Base-by-base conservation (phyloP, 1,284 basidiomycete genomes). In the Cystobasidiaceae sp. region DNA sequence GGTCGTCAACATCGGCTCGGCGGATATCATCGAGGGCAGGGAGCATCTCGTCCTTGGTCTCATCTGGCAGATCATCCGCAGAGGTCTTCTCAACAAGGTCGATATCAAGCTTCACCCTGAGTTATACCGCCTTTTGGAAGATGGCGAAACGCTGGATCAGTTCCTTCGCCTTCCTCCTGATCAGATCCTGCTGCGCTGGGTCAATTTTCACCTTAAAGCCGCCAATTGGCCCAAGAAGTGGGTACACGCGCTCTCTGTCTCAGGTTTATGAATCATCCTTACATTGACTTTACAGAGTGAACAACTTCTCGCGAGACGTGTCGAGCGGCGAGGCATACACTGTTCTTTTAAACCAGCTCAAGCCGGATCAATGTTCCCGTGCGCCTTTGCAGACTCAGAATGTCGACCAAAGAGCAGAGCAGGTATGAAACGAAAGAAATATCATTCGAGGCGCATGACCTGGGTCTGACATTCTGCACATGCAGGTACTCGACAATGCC, bases 71-170 rank as follows among this genome's bases (percentile, higher is more conserved):
- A 85, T 98, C 79, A 98, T 98, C 73, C 85, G 94, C 56, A 83
- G 90, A 67, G 96, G 96, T 73, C 80, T 98, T 71, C 85, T 98
- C 67, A 86, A 86, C 48, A 93, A 96, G 78, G 91, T 98, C 68
- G 93, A 97, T 76, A 92, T 98, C 82, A 97, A 97, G 82, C 83
- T 94, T 41, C 94, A 98, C 76, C 94, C 94, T 0, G 96, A 98
- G 78, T 78, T 98, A 66, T 98, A 97, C 78, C 84, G 94, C 32
- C 82, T 98, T 34, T 87, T 97, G 72, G 93, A 97, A 70, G 94
- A 98, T 65, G 94, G 85, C 41, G 94, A 98, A 82, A 97, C 93
- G 0, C 84, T 98, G 69, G 94, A 98, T 49, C 93, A 97, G 77
- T 85, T 98, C 68, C 81, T 98, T 67, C 83, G 89, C 66, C 78